A percentile compares a stretch with the other conserved stretches of the same genome.
These are phyloP conservation scores for Gracilariopsis chorda DNA, from an alignment of 23 red algal genomes.

Conservation along the genomic window DNA sequence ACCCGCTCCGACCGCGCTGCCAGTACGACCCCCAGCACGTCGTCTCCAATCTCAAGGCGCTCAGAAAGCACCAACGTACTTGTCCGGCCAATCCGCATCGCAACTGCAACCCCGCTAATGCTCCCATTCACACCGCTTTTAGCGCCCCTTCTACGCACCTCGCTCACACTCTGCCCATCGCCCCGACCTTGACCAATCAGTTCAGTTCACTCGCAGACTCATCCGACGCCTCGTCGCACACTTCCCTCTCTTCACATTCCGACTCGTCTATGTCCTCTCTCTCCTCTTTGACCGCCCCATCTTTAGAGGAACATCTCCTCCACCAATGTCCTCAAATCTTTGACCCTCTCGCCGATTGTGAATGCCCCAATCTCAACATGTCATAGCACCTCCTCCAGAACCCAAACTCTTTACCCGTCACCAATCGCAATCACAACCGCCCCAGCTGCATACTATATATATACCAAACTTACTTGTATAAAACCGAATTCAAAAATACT, in stretches of 20 bases:
- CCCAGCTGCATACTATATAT: no score
- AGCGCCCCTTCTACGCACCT: background rate
- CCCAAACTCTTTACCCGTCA: no score
- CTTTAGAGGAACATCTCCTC: background rate
- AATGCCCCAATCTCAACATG: no score
- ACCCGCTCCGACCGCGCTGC: slow-evolving; percentile 48
- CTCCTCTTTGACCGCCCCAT: background rate
- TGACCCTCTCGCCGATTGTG: no score
- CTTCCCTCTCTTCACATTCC: background rate
- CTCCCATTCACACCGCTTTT: background rate
- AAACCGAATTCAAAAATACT: no score
- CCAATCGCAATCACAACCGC: no score
- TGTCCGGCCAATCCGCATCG: slow-evolving; percentile 55
- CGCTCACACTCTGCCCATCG: background rate
- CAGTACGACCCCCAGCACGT: slow-evolving; percentile 27
- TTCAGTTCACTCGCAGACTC: background rate
- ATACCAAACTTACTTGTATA: no score
- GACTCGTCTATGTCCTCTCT: background rate
- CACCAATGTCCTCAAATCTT: no score
- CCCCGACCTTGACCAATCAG: background rate
- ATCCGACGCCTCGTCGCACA: background rate
- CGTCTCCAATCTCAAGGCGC: slow-evolving; percentile 33
- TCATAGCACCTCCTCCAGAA: no score
- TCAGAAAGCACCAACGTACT: slow-evolving; percentile 23
- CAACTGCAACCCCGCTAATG: background rate